These are phyloP conservation scores for Kernera saxatilis DNA, from an alignment of 345 rosid genomes.

Conservation along the genomic window DNA sequence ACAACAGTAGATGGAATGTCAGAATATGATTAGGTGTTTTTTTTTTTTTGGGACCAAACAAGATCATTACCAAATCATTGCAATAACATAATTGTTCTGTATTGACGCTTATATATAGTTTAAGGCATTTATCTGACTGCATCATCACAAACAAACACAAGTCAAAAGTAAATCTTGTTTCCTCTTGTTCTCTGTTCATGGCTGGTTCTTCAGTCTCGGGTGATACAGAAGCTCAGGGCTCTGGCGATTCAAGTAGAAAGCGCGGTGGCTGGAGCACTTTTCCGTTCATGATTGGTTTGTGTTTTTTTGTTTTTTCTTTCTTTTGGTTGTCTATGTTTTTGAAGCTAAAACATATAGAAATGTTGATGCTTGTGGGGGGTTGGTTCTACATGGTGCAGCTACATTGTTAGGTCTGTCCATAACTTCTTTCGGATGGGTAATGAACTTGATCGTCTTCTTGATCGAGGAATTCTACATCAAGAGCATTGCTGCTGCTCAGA, in stretches of 20 bases:
- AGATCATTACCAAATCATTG: background rate
- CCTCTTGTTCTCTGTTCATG: background rate
- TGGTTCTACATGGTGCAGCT: constrained; percentile 23
- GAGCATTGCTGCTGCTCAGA: constrained; percentile 42
- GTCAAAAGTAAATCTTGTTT: background rate
- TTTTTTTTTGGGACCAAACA: background rate
- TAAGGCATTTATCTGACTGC: background rate
- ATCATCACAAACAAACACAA: background rate
- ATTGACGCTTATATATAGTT: background rate
- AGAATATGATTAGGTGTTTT: background rate
- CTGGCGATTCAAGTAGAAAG: background rate
- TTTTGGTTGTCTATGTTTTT: background rate
- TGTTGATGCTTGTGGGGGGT: background rate
- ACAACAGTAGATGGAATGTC: constrained; percentile 3
- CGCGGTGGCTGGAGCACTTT: constrained; percentile 45
- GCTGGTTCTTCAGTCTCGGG: background rate
- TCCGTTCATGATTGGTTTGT: constrained; percentile 43
- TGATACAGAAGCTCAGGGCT: constrained; percentile 5
- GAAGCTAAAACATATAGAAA: background rate
- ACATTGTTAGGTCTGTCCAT: constrained; percentile 31
- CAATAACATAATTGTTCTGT: background rate
- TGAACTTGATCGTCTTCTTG: constrained; percentile 38
- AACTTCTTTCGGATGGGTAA: constrained; percentile 35
- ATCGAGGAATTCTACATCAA: constrained; percentile 34
- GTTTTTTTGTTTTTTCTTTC: background rate